Conservation (phyloP, 345 rosid genomes). For the Punica granatum region DNA sequence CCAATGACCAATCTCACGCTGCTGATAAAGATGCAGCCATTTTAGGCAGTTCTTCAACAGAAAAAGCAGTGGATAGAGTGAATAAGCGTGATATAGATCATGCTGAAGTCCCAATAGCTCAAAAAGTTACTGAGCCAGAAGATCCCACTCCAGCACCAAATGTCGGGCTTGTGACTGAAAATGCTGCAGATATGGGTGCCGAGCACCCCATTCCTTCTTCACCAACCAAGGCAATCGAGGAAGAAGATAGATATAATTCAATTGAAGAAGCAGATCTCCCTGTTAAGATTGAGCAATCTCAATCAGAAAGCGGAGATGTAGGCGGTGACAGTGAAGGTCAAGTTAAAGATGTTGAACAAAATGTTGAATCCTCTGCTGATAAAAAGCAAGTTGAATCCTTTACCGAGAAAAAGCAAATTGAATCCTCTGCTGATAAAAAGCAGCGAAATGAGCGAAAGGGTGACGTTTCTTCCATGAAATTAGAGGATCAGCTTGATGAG, state of each 20-base stretch:
- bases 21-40: constrained; percentile 26
- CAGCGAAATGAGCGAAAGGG: constrained; percentile 33
- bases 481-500: constrained; percentile 94
- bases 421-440: constrained; percentile 31
- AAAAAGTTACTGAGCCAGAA: constrained; percentile 21
- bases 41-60: constrained; percentile 19
- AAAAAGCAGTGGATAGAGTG: constrained; percentile 22
- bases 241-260: constrained; percentile 26
- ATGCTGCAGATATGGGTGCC: constrained; percentile 30
- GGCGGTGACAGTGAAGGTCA: constrained; percentile 25
- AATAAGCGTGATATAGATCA: constrained; percentile 25
- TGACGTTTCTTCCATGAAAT: constrained; percentile 34
- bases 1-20: constrained; percentile 21
- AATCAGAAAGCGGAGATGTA: constrained; percentile 29
- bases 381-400: constrained; percentile 4
- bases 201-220: constrained; percentile 29
- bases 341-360: constrained; percentile 29
- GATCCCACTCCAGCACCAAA: constrained; percentile 26
- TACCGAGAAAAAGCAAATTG: constrained; percentile 11
- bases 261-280: constrained; percentile 31
- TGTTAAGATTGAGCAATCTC: constrained; percentile 34
- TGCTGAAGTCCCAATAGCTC: constrained; percentile 29
- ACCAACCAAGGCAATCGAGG: constrained; percentile 44
- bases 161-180: constrained; percentile 34
- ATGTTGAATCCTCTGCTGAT: constrained; percentile 20